These are phyloP conservation scores for Phytophthora macrochlamydospora DNA, from an alignment of 352 stramenopile genomes.

Conservation along the genomic window DNA sequence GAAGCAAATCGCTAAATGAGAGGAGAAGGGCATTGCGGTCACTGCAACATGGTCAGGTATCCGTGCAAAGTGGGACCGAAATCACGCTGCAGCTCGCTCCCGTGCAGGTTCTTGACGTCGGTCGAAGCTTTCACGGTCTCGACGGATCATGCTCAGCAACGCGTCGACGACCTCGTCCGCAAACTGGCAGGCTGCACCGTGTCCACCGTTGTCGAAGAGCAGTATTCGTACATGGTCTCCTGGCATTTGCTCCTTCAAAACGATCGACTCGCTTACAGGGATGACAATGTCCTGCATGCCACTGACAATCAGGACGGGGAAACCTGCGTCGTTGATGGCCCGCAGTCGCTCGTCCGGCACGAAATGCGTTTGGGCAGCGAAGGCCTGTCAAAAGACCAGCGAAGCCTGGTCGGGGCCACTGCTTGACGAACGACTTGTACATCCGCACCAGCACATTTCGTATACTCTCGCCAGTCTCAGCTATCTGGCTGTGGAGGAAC, in stretches of 20 bases:
- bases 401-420: slow-evolving; percentile 24
- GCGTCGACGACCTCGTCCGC: slow-evolving; percentile 44
- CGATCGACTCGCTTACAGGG: slow-evolving; percentile 39
- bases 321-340: slow-evolving; percentile 42
- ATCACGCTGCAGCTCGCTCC: too few species aligned
- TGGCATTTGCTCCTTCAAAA: slow-evolving; percentile 38
- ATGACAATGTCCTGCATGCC: slow-evolving; percentile 56
- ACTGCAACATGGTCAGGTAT: too few species aligned
- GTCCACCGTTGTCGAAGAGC: slow-evolving; percentile 50
- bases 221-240: slow-evolving; percentile 48
- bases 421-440: slow-evolving; percentile 35
- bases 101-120: too few species aligned
- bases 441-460: slow-evolving; percentile 29
- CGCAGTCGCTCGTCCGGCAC: slow-evolving; percentile 53
- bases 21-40: too few species aligned
- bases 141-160: slow-evolving; percentile 34
- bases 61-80: too few species aligned
- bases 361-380: slow-evolving; percentile 49
- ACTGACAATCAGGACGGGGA: slow-evolving; percentile 59
- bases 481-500: slow-evolving; percentile 40
- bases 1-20: too few species aligned
- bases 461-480: slow-evolving; percentile 38
- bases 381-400: slow-evolving; percentile 38
- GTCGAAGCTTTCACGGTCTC: slow-evolving; percentile 12
- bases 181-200: slow-evolving; percentile 56